Percentiles rank a stretch among this genome's conserved stretches.
These are phyloP conservation scores for Blastomyces parvus DNA, from an alignment of 2,329 filamentous ascomycete genomes.

Conservation along the genomic window DNA sequence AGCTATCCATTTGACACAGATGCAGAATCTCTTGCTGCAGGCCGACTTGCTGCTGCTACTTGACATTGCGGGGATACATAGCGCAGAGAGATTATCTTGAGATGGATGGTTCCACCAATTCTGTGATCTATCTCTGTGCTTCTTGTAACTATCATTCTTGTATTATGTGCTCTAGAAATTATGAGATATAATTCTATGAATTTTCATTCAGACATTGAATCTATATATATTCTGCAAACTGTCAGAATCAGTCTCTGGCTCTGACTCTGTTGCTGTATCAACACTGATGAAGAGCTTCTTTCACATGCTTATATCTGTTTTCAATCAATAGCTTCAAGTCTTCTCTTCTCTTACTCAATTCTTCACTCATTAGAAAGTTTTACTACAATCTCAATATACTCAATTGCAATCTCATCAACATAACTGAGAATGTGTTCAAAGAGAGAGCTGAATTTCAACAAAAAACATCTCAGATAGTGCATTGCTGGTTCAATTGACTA, in stretches of 20 bases:
- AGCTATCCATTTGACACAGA: no score
- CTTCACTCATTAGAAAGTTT: slow-evolving; percentile 19
- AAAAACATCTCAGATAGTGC: slow-evolving; percentile 28
- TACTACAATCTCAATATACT: slow-evolving; percentile 23
- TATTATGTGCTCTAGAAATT: no score
- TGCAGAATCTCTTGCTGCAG: no score
- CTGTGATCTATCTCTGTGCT: no score
- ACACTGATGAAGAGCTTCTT: slow-evolving; percentile 8
- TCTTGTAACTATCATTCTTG: no score
- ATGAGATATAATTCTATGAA: no score
- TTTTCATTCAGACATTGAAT: no score
- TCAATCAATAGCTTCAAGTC: slow-evolving; percentile 15
- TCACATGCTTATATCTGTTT: slow-evolving; percentile 12
- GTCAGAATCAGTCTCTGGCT: slow-evolving; percentile 5
- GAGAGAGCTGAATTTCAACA: slow-evolving; percentile 18
- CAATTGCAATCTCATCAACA: slow-evolving; percentile 18
- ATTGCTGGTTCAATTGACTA: slow-evolving; percentile 2
- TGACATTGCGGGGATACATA: no score
- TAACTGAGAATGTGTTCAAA: slow-evolving; percentile 19
- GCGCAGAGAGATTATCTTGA: no score
- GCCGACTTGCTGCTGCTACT: no score
- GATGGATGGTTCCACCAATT: no score
- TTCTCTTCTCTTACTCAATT: slow-evolving; percentile 14
- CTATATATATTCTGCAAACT: slow-evolving; percentile 11
- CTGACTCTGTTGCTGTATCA: slow-evolving; percentile 8